Evolutionary conservation across 1,284 basidiomycete genomes (phyloP).

Genomic region (Irpex sp.): DNA sequence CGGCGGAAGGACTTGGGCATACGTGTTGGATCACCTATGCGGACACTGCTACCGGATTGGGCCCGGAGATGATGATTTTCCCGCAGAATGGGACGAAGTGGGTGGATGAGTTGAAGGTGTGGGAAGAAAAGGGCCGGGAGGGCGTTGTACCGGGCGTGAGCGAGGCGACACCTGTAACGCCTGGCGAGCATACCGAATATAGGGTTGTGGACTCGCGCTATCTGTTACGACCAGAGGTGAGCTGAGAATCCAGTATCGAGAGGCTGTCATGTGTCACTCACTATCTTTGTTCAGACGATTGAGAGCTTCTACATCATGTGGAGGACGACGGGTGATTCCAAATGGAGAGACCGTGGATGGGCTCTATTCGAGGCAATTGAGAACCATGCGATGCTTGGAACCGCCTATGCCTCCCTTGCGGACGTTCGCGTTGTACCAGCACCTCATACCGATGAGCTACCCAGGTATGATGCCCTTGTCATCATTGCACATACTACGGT

Average conservation of each 20-base stretch:
- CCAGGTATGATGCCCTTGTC: constrained; percentile 41
- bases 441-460: constrained; percentile 50
- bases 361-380: constrained; percentile 68
- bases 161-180: constrained; percentile 27
- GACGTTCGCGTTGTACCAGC: constrained; percentile 39
- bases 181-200: constrained; percentile 15
- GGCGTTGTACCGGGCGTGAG: constrained; percentile 50
- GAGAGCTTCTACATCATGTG: constrained; percentile 69
- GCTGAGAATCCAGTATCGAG: background rate
- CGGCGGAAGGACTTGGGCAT: constrained; percentile 61
- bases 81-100: constrained; percentile 27
- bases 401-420: constrained; percentile 54
- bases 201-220: constrained; percentile 25
- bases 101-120: constrained; percentile 47
- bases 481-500: background rate
- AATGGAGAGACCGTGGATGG: constrained; percentile 78
- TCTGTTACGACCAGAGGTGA: constrained; percentile 19
- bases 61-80: constrained; percentile 47
- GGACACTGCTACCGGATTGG: constrained; percentile 55
- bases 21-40: constrained; percentile 63
- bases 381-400: constrained; percentile 44
- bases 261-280: background rate
- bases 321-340: constrained; percentile 60
- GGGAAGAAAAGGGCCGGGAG: constrained; percentile 38
- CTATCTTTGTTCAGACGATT: constrained; percentile 40